Evolutionary conservation across 2,329 filamentous ascomycete species (phyloP), one percentile per base, ranked within the genome.

Genomic region (Leptodontidium sp.): DNA sequence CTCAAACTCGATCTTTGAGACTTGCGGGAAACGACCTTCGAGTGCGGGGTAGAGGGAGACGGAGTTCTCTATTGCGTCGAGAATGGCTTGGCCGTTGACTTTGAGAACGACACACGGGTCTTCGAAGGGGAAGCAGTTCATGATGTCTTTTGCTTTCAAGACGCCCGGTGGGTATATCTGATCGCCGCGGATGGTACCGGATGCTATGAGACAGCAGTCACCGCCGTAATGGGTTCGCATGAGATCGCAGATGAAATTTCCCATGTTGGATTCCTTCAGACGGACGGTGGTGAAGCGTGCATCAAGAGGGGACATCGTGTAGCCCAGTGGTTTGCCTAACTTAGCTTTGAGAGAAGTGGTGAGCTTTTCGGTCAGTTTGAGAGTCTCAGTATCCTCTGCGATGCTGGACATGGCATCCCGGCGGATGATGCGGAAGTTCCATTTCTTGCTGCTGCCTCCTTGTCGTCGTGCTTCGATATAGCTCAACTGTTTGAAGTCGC

Each of bases 91-190:
- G 8, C 68, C 68, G 8, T 32, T 66, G 29, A 69, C 68, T 61
- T 69, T 69, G 58, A 69, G 64, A 1, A 69, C 68, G 5, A 69
- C 68, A 35, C 68, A 69, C 0, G 68, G 68, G 38, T 69, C 68
- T 43, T 69, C 68, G 26, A 69, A 69, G 11, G 68, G 68, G 43
- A 69, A 69, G 49, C 65, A 69, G 14, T 69, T 69, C 68, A 69
- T 69, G n/a, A 69, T 64, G 38, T 69, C 68, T 38, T 32, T 64
- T 15, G 66, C 50, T 53, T 67, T 69, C 11, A 69, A 59, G 2
- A 69, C 40, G 2, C 68, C 68, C 38, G 68, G 68, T 21, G 68
- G 68, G 26, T 69, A 69, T 12, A 69, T 69, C 17, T 69, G 68
- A 35, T 69, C 68, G 15, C 68, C 68, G 32, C 68, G 65, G 32